These are phyloP conservation scores for Tympanopsis confertula DNA, from an alignment of 2,329 filamentous ascomycete species.

Conservation along the genomic window DNA sequence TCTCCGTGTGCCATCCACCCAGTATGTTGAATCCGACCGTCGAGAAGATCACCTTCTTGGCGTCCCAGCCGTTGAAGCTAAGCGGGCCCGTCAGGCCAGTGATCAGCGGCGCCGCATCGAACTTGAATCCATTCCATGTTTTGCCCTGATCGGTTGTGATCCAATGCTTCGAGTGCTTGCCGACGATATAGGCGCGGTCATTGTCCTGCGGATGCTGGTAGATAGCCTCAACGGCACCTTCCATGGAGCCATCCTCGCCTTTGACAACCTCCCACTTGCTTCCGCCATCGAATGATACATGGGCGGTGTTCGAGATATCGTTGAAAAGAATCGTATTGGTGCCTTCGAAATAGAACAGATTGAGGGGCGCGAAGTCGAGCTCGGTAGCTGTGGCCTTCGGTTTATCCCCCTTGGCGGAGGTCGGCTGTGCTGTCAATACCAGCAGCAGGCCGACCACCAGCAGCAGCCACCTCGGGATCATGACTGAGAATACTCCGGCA, in stretches of 20 bases:
- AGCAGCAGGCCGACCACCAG: conserved; percentile 34
- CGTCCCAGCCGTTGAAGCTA: conserved; percentile 72
- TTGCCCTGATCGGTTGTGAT: conserved; percentile 74
- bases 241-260: conserved; percentile 42
- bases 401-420: conserved; percentile 42
- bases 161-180: conserved; percentile 61
- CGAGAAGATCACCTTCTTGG: conserved; percentile 72
- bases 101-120: conserved; percentile 42
- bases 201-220: conserved; percentile 69
- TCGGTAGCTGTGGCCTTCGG: conserved; percentile 54
- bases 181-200: conserved; percentile 70
- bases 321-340: conserved; percentile 71
- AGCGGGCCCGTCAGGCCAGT: conserved; percentile 36
- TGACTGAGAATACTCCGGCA: background rate
- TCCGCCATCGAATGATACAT: conserved; percentile 75
- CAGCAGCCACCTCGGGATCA: conserved; percentile 16
- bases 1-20: conserved; percentile 52
- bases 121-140: conserved; percentile 66
- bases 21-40: conserved; percentile 28
- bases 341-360: conserved; percentile 83
- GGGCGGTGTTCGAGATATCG: conserved; percentile 47
- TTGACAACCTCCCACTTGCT: conserved; percentile 60
- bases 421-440: conserved; percentile 21
- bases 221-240: conserved; percentile 50
- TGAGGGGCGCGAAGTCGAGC: conserved; percentile 55